These are phyloP conservation scores for Neurospora sp. DNA, from an alignment of 2,329 filamentous ascomycete genomes.

Conservation along the genomic window DNA sequence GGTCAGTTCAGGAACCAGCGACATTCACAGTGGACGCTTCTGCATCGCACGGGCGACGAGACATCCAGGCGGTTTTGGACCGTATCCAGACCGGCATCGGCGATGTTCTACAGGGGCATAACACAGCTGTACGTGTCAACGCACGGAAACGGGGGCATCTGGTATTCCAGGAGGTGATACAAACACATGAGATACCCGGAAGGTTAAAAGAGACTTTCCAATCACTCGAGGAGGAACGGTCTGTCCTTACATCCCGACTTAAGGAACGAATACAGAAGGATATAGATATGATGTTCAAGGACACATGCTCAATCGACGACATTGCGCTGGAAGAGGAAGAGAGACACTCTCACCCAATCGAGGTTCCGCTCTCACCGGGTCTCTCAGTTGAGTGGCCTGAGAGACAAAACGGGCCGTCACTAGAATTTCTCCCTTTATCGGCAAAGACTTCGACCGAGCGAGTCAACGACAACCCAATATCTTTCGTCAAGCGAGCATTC, in stretches of 20 bases:
- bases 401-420: neutral
- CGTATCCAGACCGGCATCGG: constrained; percentile 40
- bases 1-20: constrained; percentile 36
- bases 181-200: constrained; percentile 26
- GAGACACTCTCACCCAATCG: neutral
- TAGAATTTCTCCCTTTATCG: neutral
- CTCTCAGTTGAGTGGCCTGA: neutral
- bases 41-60: constrained; percentile 32
- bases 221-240: constrained; percentile 26
- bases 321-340: constrained; percentile 18
- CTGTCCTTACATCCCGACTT: constrained; percentile 29
- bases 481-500: constrained; percentile 1
- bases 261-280: constrained; percentile 36
- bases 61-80: constrained; percentile 38
- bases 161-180: constrained; percentile 38
- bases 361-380: neutral
- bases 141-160: constrained; percentile 44
- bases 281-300: constrained; percentile 38
- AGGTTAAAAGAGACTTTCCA: constrained; percentile 23
- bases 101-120: constrained; percentile 36
- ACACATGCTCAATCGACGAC: constrained; percentile 37
- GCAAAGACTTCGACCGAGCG: neutral
- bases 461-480: neutral
- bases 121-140: constrained; percentile 35
- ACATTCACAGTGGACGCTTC: constrained; percentile 32